Conservation (phyloP, 169 alveolate genomes). For the Plasmodium knowlesi region DNA sequence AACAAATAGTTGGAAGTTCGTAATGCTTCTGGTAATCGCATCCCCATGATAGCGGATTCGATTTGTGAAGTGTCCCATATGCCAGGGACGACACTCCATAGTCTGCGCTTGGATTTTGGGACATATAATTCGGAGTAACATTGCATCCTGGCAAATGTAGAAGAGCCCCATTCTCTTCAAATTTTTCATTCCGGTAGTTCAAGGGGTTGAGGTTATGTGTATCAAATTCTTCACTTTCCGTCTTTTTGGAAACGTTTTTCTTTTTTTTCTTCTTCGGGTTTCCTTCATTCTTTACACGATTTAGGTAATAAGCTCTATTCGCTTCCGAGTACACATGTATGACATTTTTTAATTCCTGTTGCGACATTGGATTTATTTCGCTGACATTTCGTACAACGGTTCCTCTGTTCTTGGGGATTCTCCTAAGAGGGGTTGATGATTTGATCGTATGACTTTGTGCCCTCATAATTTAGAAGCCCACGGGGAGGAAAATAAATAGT, state of each 20-base stretch:
- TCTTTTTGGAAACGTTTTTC: constrained; percentile 28
- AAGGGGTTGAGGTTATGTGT: constrained; percentile 40
- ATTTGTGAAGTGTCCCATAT: constrained; percentile 71
- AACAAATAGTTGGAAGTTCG: constrained; percentile 76
- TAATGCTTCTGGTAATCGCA: constrained; percentile 58
- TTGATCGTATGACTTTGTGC: constrained; percentile 39
- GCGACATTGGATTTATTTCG: constrained; percentile 68
- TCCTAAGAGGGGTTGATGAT: constrained; percentile 55
- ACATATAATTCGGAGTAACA: constrained; percentile 44
- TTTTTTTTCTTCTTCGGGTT: constrained; percentile 22
- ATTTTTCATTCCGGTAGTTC: constrained; percentile 50
- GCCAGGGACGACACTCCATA: constrained; percentile 64
- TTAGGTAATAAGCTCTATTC: constrained; percentile 61
- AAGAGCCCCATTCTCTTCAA: constrained; percentile 68
- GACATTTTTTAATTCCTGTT: constrained; percentile 73
- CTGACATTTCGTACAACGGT: constrained; percentile 51
- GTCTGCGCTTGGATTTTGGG: constrained; percentile 19
- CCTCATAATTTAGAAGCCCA: constrained; percentile 25
- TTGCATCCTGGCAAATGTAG: constrained; percentile 70
- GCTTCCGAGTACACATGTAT: constrained; percentile 74
- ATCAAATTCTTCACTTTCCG: constrained; percentile 64
- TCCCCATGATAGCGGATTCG: constrained; percentile 74
- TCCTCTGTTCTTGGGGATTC: constrained; percentile 74
- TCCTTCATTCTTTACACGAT: constrained; percentile 31
- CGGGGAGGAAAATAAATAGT: not conserved